A percentile compares a stretch with the other conserved stretches of the same genome.
Conservation (phyloP, 148 eudicot species). For the Bassia scoparia region DNA sequence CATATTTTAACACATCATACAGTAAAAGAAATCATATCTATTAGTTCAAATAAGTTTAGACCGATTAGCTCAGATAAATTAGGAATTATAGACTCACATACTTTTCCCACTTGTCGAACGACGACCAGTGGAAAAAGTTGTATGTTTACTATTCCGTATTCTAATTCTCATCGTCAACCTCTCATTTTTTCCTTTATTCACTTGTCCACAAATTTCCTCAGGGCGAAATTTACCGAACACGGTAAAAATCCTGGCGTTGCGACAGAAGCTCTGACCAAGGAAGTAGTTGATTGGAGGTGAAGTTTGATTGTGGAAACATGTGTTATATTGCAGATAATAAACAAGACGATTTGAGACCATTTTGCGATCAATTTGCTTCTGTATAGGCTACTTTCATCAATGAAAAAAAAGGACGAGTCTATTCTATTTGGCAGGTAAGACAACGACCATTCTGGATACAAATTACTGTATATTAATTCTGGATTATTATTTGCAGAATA, state of each 20-base stretch:
- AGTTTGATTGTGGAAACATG: background rate
- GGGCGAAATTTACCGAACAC: background rate
- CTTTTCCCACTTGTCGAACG: too few species aligned
- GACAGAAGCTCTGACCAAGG: background rate
- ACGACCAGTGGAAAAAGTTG: too few species aligned
- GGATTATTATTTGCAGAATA: too few species aligned
- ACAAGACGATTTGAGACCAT: slow-evolving; percentile 11
- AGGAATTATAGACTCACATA: too few species aligned
- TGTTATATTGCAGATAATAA: background rate
- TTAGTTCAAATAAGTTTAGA: too few species aligned
- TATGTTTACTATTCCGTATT: too few species aligned
- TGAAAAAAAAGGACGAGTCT: background rate
- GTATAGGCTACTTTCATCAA: background rate
- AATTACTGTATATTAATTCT: too few species aligned
- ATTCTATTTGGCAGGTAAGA: background rate
- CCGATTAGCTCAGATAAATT: too few species aligned
- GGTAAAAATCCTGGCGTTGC: background rate
- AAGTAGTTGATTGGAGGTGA: background rate
- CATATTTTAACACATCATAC: too few species aligned
- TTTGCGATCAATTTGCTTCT: background rate
- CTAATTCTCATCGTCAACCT: too few species aligned
- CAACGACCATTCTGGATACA: background rate
- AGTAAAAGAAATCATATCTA: too few species aligned
- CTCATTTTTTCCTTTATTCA: too few species aligned
- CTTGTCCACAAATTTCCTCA: background rate